phyloP scores from a whole-genome alignment of 225 moss, liverwort and hornwort genomes.

The Sphagnum tenellum region DNA sequence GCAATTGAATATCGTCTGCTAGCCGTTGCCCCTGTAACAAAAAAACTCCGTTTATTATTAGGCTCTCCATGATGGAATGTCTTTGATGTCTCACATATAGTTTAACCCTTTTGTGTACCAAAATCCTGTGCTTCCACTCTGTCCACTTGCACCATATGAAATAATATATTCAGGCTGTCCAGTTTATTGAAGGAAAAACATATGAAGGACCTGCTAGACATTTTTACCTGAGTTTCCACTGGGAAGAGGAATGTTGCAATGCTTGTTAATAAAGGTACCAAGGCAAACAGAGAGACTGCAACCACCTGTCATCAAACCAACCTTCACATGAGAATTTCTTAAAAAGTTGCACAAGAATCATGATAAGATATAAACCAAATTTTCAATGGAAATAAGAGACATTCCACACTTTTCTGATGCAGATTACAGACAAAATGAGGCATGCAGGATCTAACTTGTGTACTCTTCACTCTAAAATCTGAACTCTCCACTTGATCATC shows the following conservation, averaged over 20 bases:
- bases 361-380: background rate
- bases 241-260: conserved; percentile 54
- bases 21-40: conserved; percentile 32
- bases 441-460: no score
- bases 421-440: no score
- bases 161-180: background rate
- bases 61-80: no score
- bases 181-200: background rate
- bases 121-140: no score
- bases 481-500: no score
- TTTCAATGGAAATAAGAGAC: background rate
- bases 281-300: conserved; percentile 58
- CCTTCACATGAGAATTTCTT: background rate
- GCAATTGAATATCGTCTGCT: conserved; percentile 20
- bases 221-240: conserved; percentile 47
- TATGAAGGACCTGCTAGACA: background rate
- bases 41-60: background rate
- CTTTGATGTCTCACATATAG: background rate
- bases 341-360: no score
- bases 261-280: conserved; percentile 57
- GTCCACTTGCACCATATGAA: background rate
- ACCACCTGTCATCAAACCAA: conserved; percentile 34
- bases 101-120: background rate
- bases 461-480: no score
- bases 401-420: background rate